Conservation (phyloP, 2,329 filamentous ascomycete genomes). For the Chlorencoelia australis region DNA sequence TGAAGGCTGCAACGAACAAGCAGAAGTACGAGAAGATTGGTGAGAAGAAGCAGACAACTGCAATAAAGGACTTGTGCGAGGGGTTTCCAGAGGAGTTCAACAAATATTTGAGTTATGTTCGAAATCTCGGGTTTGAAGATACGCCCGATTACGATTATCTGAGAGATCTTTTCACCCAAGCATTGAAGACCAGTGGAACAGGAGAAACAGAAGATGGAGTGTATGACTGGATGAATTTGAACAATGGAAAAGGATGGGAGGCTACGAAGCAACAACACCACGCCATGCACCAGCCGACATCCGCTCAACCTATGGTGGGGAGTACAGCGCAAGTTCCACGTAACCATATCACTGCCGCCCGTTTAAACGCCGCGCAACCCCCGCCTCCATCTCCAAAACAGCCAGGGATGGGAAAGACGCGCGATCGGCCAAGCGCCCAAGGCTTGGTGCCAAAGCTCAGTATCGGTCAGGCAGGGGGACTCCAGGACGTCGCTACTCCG, state of each 20-base stretch:
- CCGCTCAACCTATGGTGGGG: too few species aligned
- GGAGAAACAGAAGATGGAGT: conserved; percentile 95
- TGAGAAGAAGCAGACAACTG: conserved; percentile 98
- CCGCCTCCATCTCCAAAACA: conserved; percentile 79
- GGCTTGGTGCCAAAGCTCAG: conserved; percentile 65
- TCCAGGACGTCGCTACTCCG: conserved; percentile 70
- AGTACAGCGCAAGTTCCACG: too few species aligned
- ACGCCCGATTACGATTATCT: conserved; percentile 98
- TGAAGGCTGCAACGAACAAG: conserved; percentile 71
- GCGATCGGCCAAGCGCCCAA: conserved; percentile 66
- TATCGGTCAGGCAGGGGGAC: conserved; percentile 59
- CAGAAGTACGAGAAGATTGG: conserved; percentile 99
- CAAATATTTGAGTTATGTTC: conserved; percentile 94
- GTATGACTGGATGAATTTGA: conserved; percentile 99
- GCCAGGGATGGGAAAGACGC: conserved; percentile 61
- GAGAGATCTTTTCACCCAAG: conserved; percentile 90
- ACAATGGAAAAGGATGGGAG: conserved; percentile 85
- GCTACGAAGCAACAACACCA: conserved; percentile 61
- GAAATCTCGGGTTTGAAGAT: conserved; percentile 96
- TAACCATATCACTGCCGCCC: conserved; percentile 66
- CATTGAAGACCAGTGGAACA: conserved; percentile 85
- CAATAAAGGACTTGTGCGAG: conserved; percentile 93
- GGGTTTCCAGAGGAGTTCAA: conserved; percentile 95
- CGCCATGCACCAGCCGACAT: conserved; percentile 70
- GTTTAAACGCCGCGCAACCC: conserved; percentile 92